Base-by-base conservation (phyloP, 495 filamentous ascomycete genomes). In the Aspergillus ostianus region DNA sequence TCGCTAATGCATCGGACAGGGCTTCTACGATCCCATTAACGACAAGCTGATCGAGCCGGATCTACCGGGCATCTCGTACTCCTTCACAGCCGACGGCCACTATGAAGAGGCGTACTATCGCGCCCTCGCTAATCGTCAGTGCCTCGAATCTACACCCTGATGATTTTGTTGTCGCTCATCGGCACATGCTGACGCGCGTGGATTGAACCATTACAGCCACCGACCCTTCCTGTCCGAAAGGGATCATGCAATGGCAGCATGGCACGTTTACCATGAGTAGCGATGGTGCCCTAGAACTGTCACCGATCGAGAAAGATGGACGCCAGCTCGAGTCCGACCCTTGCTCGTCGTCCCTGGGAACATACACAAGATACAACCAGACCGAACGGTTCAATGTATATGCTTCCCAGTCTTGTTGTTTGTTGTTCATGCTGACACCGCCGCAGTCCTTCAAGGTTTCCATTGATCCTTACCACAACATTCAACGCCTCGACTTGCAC, bases 221-320 rank as follows among this genome's bases (percentile, higher is more conserved):
- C 36, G 74, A 80, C 17, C 90, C 90, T 15, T 65, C 71, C 51
- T 93, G 90, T 67, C 87, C 90, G 1, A 71, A 77, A 50, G 88
- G 84, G 12, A 80, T 91, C 17, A 83, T 92, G 77, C 90, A 92
- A 69, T 93, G 85, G 80, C 90, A 93, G 65, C 90, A 93, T 67
- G 90, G 90, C 30, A 81, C 72, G 54, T 90, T 82, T 65, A 73
- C 68, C 3, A 65, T 83, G 54, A 75, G 78, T 46, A 66, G 75
- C 21, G 83, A 89, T 63, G 83, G 84, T 32, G 86, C 84, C 9
- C 70, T 93, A 29, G 72, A 69, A 12, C 74, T 92, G 47, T 78
- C 70, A 0, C 90, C 90, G 0, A 84, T 91, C 55, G 77, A 73
- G 15, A 83, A 85, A 3, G 90, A 93, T 69, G 90, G 90, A 15